Percentiles rank a stretch among this genome's conserved stretches.
Evolutionary conservation across 257 asterid genomes (phyloP).

Genomic region (Oldenlandia corymbosa): DNA sequence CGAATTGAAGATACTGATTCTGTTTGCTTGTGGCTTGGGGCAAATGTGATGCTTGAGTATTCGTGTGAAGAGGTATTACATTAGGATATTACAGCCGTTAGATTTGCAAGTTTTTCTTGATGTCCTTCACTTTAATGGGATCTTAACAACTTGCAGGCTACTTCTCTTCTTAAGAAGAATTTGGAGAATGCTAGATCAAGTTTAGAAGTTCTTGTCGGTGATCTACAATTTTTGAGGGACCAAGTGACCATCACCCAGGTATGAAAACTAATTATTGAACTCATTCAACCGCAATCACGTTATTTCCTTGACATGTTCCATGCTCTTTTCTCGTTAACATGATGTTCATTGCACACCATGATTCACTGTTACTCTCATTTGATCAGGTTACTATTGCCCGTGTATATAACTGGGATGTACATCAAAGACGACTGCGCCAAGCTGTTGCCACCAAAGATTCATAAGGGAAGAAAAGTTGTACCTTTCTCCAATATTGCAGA

Average conservation of each 20-base stretch:
- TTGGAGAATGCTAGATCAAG: constrained; percentile 88
- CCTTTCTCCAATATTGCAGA: neutral
- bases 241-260: constrained; percentile 94
- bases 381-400: constrained; percentile 86
- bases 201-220: constrained; percentile 83
- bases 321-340: no score
- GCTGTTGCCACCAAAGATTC: constrained; percentile 36
- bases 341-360: neutral
- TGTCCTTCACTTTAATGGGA: constrained; percentile 1
- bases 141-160: constrained; percentile 50
- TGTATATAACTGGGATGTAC: constrained; percentile 90
- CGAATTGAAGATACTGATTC: constrained; percentile 71
- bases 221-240: constrained; percentile 80
- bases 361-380: constrained; percentile 1
- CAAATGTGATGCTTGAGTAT: constrained; percentile 94
- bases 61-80: constrained; percentile 69
- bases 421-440: constrained; percentile 71
- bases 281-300: neutral
- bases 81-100: constrained; percentile 14
- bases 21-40: constrained; percentile 96
- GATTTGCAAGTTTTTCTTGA: constrained; percentile 1
- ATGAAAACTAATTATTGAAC: neutral
- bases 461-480: constrained; percentile 18
- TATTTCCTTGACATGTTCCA: no score
- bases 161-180: constrained; percentile 64